These are phyloP conservation scores for Rubia yunnanensis DNA, from an alignment of 257 asterid genomes.

Conservation along the genomic window DNA sequence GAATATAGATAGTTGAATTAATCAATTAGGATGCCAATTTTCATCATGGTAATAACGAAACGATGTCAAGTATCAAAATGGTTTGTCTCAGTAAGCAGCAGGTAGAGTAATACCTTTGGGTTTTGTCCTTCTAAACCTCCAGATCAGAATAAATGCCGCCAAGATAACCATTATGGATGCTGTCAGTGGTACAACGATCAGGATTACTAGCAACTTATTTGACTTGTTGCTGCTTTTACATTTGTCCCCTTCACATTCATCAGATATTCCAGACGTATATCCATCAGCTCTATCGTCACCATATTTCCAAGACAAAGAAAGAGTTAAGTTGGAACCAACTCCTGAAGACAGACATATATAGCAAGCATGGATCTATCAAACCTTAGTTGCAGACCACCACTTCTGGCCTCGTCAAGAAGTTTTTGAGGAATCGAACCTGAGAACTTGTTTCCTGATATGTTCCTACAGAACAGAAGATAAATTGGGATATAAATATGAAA, in stretches of 20 bases:
- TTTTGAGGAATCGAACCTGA: conserved; percentile 19
- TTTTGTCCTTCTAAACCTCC: too few relatives aligned
- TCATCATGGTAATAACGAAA: too few relatives aligned
- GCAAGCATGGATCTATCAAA: not conserved
- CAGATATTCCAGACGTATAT: too few relatives aligned
- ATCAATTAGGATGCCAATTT: too few relatives aligned
- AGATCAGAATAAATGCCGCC: too few relatives aligned
- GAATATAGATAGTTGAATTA: not conserved
- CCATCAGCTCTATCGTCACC: not conserved
- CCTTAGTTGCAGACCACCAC: conserved; percentile 21
- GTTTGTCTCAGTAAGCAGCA: conserved; percentile 4
- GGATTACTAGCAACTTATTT: conserved; percentile 11
- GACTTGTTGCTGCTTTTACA: conserved; percentile 13
- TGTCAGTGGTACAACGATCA: not conserved
- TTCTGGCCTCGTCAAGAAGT: conserved; percentile 20
- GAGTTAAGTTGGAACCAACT: not conserved
- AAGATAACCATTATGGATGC: too few relatives aligned
- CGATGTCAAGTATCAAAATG: not conserved
- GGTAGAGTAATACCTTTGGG: not conserved
- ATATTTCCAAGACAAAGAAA: not conserved
- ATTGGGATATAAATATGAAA: not conserved
- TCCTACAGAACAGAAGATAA: conserved; percentile 10
- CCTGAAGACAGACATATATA: not conserved
- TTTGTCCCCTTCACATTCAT: not conserved
- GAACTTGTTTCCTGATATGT: conserved; percentile 31